Percentiles rank a stretch among this genome's conserved stretches.
Evolutionary conservation across 1,139 yeast species (phyloP).

Genomic region (Ogataea hybrid): DNA sequence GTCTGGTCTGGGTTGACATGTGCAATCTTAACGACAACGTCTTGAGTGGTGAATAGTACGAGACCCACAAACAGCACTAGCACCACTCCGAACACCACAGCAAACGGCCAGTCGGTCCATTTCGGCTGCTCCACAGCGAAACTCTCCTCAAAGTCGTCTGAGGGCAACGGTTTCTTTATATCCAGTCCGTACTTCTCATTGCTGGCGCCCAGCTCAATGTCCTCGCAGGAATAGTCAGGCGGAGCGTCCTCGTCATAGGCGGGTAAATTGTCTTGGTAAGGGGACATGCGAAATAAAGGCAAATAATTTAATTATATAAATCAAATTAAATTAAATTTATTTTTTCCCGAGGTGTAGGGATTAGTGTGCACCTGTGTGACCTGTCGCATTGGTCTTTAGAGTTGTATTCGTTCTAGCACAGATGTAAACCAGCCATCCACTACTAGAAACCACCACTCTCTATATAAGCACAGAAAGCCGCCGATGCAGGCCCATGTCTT

Average conservation of each 20-base stretch:
- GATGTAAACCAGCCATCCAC: too few species aligned
- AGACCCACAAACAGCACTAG: slow-evolving; percentile 9
- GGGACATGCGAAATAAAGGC: neutral
- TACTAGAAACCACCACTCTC: too few species aligned
- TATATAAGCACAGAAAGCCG: too few species aligned
- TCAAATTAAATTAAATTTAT: too few species aligned
- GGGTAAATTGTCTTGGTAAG: neutral
- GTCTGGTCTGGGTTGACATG: neutral
- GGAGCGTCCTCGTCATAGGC: slow-evolving; percentile 5
- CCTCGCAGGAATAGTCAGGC: slow-evolving; percentile 9
- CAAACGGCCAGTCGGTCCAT: slow-evolving; percentile 72
- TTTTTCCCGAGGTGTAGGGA: too few species aligned
- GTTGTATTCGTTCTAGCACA: too few species aligned
- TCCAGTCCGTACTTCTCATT: slow-evolving; percentile 2
- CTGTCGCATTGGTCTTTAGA: too few species aligned
- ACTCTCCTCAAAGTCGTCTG: slow-evolving; percentile 54
- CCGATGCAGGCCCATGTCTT: too few species aligned
- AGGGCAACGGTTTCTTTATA: slow-evolving; percentile 19
- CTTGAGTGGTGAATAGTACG: neutral
- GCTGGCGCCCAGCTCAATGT: slow-evolving; percentile 5
- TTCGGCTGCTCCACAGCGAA: slow-evolving; percentile 64
- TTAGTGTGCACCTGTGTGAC: too few species aligned
- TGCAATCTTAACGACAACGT: neutral
- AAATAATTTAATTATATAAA: neutral
- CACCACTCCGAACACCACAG: slow-evolving; percentile 54